Evolutionary conservation across 75 land plant species (phyloP).

Genomic region (Picea glauca): DNA sequence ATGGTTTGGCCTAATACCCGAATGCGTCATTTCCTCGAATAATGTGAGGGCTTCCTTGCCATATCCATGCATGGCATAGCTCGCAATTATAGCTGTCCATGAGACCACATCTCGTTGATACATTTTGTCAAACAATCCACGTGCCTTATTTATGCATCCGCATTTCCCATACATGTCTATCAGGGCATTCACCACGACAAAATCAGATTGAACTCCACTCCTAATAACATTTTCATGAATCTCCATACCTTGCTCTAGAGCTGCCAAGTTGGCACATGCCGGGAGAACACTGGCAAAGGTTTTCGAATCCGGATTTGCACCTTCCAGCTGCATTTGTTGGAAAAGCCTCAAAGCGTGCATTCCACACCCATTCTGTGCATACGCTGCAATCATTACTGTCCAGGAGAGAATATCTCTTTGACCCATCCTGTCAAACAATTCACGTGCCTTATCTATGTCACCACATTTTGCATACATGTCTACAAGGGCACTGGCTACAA

Average conservation of each 20-base stretch:
- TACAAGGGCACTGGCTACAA: slow-evolving; percentile 16
- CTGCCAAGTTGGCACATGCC: slow-evolving; percentile 16
- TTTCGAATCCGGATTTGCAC: slow-evolving; percentile 7
- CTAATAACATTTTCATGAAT: slow-evolving; percentile 17
- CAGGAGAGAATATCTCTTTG: slow-evolving; percentile 15
- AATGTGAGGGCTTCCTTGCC: slow-evolving; percentile 16
- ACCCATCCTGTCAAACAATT: slow-evolving; percentile 10
- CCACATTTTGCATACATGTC: slow-evolving; percentile 24
- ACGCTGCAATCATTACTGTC: slow-evolving; percentile 20
- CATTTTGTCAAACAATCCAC: slow-evolving; percentile 6
- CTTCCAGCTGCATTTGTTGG: slow-evolving; percentile 10
- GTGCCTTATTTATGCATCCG: slow-evolving; percentile 5
- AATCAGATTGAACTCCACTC: slow-evolving; percentile 2
- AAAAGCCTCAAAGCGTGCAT: slow-evolving; percentile 17
- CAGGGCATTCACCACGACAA: slow-evolving; percentile 12
- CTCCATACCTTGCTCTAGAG: slow-evolving; percentile 16
- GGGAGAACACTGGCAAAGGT: slow-evolving; percentile 12
- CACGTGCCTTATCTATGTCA: slow-evolving; percentile 13
- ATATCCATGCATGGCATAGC: slow-evolving; percentile 41
- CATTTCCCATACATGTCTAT: slow-evolving; percentile 21
- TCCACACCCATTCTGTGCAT: slow-evolving; percentile 17
- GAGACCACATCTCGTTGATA: not conserved
- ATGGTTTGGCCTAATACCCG: slow-evolving; percentile 3
- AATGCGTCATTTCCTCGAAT: slow-evolving; percentile 25
- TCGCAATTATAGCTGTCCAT: slow-evolving; percentile 10